Evolutionary conservation across 176 grass and related monocot species (phyloP).

Genomic region (Lolium rigidum): DNA sequence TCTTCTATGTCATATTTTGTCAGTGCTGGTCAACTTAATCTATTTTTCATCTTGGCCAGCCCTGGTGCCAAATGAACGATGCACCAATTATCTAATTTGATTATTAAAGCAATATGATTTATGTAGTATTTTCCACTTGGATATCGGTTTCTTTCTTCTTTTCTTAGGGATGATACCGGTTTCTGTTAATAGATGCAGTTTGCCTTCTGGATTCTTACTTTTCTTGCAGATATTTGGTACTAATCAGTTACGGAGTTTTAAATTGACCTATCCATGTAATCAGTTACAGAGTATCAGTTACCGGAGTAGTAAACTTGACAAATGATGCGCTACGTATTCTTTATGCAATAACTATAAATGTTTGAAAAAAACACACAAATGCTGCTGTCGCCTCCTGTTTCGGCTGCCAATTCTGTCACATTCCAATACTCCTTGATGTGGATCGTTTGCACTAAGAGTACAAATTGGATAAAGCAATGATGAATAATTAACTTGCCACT

Average conservation of each 20-base stretch:
- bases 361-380: not conserved
- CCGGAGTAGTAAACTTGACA: not conserved
- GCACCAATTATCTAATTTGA: not conserved
- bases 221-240: not conserved
- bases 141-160: not conserved
- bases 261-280: not conserved
- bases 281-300: not conserved
- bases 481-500: too few relatives aligned
- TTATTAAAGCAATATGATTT: not conserved
- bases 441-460: too few relatives aligned
- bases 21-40: not conserved
- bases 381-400: not conserved
- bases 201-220: not conserved
- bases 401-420: too few relatives aligned
- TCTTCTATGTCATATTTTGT: not conserved
- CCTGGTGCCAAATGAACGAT: not conserved
- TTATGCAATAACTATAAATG: not conserved
- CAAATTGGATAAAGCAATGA: too few relatives aligned
- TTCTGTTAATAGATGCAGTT: not conserved
- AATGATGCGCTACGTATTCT: not conserved
- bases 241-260: too few relatives aligned
- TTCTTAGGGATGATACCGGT: not conserved
- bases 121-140: not conserved
- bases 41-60: not conserved
- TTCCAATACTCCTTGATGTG: too few relatives aligned